phyloP scores from a whole-genome alignment of 495 filamentous ascomycete species.

The Bryoglossum gracile region DNA sequence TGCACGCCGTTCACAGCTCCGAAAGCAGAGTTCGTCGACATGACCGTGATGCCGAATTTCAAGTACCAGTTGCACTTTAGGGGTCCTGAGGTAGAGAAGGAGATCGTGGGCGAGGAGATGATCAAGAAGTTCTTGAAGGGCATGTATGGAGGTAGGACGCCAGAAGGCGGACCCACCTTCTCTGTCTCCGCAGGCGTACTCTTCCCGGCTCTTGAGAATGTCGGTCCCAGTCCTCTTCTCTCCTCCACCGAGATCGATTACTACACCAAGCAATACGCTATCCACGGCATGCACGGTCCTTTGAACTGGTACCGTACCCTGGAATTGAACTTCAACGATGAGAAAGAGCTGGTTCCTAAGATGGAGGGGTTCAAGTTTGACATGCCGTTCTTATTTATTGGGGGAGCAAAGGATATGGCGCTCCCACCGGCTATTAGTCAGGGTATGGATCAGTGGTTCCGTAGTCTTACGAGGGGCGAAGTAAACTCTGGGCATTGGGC shows the following conservation, averaged over 20 bases:
- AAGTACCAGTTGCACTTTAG: conserved; percentile 76
- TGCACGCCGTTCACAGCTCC: conserved; percentile 67
- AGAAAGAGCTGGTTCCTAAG: conserved; percentile 39
- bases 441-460: conserved; percentile 59
- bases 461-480: conserved; percentile 46
- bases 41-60: conserved; percentile 60
- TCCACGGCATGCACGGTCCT: conserved; percentile 68
- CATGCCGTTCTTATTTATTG: conserved; percentile 67
- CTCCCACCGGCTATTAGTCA: conserved; percentile 58
- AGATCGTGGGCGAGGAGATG: conserved; percentile 45
- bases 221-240: conserved; percentile 48
- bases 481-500: conserved; percentile 66
- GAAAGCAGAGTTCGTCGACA: conserved; percentile 14
- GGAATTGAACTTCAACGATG: conserved; percentile 68
- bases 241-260: conserved; percentile 64
- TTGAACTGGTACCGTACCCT: conserved; percentile 80
- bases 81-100: conserved; percentile 55
- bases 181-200: conserved; percentile 46
- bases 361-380: conserved; percentile 39
- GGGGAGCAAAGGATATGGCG: conserved; percentile 58
- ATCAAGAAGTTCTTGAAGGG: conserved; percentile 61
- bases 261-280: conserved; percentile 62
- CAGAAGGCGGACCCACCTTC: conserved; percentile 48
- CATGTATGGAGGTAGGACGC: conserved; percentile 57
- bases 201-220: conserved; percentile 38